Conservation (phyloP, 352 stramenopile genomes). For the Phytophthora syringae region DNA sequence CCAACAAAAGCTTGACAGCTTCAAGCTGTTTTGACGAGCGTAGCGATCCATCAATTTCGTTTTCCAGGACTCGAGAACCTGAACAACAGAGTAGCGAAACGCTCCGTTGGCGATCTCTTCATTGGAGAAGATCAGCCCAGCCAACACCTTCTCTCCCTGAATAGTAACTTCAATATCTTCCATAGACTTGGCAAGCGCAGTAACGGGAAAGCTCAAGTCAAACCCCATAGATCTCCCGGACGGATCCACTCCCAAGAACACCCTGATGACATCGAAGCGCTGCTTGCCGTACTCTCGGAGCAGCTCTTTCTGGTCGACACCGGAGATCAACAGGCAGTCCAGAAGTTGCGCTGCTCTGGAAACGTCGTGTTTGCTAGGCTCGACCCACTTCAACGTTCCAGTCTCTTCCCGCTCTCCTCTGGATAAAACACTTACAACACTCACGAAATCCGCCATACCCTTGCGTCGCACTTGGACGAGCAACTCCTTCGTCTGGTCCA, state of each 20-base stretch:
- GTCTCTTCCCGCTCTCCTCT: slow-evolving; percentile 48
- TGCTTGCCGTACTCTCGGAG: slow-evolving; percentile 73
- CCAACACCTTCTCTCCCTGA: slow-evolving; percentile 61
- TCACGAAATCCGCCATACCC: slow-evolving; percentile 76
- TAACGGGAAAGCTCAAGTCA: slow-evolving; percentile 34
- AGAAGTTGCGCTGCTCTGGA: slow-evolving; percentile 66
- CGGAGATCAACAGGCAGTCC: slow-evolving; percentile 62
- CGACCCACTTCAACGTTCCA: slow-evolving; percentile 37
- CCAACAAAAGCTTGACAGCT: slow-evolving; percentile 62
- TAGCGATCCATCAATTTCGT: slow-evolving; percentile 40
- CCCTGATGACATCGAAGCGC: slow-evolving; percentile 66
- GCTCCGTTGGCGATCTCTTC: slow-evolving; percentile 72
- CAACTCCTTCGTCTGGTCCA: slow-evolving; percentile 72
- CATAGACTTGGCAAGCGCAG: slow-evolving; percentile 44
- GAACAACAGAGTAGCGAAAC: slow-evolving; percentile 59
- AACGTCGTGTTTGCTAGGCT: slow-evolving; percentile 61
- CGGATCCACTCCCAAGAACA: slow-evolving; percentile 51
- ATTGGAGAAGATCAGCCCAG: slow-evolving; percentile 54
- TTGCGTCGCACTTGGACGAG: slow-evolving; percentile 66
- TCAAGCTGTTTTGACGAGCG: slow-evolving; percentile 31
- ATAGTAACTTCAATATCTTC: slow-evolving; percentile 64
- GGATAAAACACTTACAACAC: slow-evolving; percentile 64
- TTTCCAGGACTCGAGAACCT: slow-evolving; percentile 68
- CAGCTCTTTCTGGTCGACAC: slow-evolving; percentile 56
- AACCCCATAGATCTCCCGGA: slow-evolving; percentile 45